Base-by-base conservation (phyloP, 192 early-diverging fungal species). In the Linnemannia exigua region DNA sequence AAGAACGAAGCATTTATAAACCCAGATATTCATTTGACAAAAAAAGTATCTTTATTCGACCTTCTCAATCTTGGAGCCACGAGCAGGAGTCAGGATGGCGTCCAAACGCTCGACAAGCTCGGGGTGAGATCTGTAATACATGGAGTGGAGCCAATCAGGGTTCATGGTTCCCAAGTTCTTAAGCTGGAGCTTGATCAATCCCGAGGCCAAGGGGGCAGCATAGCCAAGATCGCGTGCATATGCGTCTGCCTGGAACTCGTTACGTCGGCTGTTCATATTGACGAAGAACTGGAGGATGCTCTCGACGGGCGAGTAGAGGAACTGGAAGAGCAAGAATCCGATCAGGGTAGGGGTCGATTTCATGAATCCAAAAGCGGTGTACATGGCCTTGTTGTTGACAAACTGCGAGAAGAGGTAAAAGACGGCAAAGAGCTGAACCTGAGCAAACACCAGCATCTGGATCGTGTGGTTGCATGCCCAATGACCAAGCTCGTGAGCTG, bases 401-500 rank as follows among this genome's bases (percentile, higher is more conserved):
- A 95, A 92, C 68, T 89, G 90, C n/a, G 94, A 94, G 73, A 97
- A 97, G 16, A 94, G 79, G 87, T 94, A 97, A 82, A 95, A 95
- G 14, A 96, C 79, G 7, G 88, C 54, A 74, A 99, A 95, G 6
- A 93, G 88, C 72, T 98, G 96, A 38, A 95, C 68, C 87, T 98
- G 96, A 33, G 89, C 87, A 35, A 95, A 90, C 5, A 89, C 73
- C 14, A 99, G 93, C 77, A 94, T 93, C 68, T 92, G 93, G 75
- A 97, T 72, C 5, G 96, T 92, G 77, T 99, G 98, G 88, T 92
- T 94, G 75, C 93, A 92, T 48, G 94, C 89, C 98, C 98, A 99
- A 85, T 99, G 98, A 1, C 98, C 98, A 25, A 99, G 91, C 90
- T 99, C 98, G 83, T 99, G 98, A 15, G 94, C 96, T 95, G 72